Conservation (phyloP, 2,329 filamentous ascomycete genomes). For the Phialophora expanda region DNA sequence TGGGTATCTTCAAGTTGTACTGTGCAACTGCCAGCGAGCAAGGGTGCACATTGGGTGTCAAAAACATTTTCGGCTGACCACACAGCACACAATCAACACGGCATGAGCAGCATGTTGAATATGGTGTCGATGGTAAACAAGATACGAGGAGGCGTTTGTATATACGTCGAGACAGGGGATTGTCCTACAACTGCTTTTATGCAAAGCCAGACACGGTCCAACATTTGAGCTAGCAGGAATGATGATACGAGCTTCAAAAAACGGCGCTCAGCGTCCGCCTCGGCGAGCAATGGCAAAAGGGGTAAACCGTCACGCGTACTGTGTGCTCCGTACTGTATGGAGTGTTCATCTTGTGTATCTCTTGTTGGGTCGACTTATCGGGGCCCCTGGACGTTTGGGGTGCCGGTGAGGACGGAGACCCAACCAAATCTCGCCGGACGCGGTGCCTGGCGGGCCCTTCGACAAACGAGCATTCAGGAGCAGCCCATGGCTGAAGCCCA, state of each 20-base stretch:
- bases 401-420: neutral
- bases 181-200: slow-evolving; percentile 2
- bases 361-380: slow-evolving; percentile 8
- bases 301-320: neutral
- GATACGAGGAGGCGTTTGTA: slow-evolving; percentile 29
- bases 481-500: neutral
- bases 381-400: neutral
- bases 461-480: neutral
- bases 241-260: slow-evolving; percentile 27
- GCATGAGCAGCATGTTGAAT: slow-evolving; percentile 12
- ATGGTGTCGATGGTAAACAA: slow-evolving; percentile 8
- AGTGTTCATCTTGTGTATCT: neutral
- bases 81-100: slow-evolving; percentile 18
- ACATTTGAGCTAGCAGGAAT: slow-evolving; percentile 22
- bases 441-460: no score
- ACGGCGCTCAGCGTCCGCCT: neutral
- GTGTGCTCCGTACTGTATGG: no score
- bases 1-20: slow-evolving; percentile 5
- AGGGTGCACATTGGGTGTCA: slow-evolving; percentile 14
- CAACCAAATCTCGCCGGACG: neutral
- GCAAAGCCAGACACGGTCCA: slow-evolving; percentile 7
- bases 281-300: neutral
- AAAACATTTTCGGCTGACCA: slow-evolving; percentile 8
- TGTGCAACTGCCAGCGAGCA: slow-evolving; percentile 2
- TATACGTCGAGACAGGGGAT: slow-evolving; percentile 25